Evolutionary conservation across 331 rosid species (phyloP).

Genomic region (Stylosanthes scabra): DNA sequence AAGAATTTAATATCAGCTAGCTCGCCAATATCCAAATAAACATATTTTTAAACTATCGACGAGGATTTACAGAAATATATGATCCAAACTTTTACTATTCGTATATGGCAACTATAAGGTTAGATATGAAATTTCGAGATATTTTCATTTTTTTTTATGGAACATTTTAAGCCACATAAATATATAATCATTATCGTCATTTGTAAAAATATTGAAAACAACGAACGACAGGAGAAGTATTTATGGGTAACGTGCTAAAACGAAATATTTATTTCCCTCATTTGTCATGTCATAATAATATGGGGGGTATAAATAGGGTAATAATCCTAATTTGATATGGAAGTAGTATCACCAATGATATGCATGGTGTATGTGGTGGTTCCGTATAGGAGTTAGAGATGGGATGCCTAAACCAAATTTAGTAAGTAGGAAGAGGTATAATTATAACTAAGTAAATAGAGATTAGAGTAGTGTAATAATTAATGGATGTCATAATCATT

Average conservation of each 20-base stretch:
- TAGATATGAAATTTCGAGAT: neutral
- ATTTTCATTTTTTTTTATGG: neutral
- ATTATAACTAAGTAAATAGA: neutral
- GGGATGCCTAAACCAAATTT: too few relatives aligned
- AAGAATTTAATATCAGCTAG: too few relatives aligned
- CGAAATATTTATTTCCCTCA: neutral
- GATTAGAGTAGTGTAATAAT: slow-evolving; percentile 9
- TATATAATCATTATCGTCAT: neutral
- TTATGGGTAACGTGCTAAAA: neutral
- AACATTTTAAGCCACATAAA: neutral
- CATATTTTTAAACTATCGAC: too few relatives aligned
- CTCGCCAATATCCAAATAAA: too few relatives aligned
- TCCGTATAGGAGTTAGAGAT: too few relatives aligned
- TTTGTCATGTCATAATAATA: neutral
- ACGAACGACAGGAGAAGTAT: neutral
- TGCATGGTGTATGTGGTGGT: too few relatives aligned
- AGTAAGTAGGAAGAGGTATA: neutral
- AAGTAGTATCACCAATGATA: neutral
- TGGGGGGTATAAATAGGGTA: neutral
- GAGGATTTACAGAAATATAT: too few relatives aligned
- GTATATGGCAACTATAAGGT: too few relatives aligned
- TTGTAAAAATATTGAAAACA: neutral
- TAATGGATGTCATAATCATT: slow-evolving; percentile 40
- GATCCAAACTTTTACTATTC: too few relatives aligned
- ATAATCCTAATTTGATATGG: neutral